These are phyloP conservation scores for Phytopythium mirpurense DNA, from an alignment of 352 stramenopile genomes.

Conservation along the genomic window DNA sequence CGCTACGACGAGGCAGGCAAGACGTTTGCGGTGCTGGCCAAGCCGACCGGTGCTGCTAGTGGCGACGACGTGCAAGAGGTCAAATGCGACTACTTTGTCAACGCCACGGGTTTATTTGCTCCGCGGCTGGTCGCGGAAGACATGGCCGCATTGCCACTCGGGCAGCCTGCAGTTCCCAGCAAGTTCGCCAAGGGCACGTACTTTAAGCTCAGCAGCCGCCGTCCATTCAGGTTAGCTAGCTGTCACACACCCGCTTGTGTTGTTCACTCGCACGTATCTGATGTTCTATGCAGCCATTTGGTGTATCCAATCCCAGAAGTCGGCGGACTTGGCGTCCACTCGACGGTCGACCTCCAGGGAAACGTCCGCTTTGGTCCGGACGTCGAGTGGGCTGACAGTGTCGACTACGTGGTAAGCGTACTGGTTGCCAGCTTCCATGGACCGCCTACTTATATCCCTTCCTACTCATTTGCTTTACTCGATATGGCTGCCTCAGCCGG, in stretches of 20 bases:
- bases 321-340: slow-evolving; percentile 94
- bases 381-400: slow-evolving; percentile 91
- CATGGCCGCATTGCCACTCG: not conserved
- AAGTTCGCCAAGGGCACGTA: slow-evolving; percentile 96
- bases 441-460: not conserved
- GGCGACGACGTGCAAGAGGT: slow-evolving; percentile 46
- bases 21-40: slow-evolving; percentile 28
- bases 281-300: slow-evolving; percentile 51
- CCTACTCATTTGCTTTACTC: not conserved
- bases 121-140: slow-evolving; percentile 35
- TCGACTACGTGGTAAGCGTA: slow-evolving; percentile 78
- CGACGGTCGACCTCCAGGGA: slow-evolving; percentile 92
- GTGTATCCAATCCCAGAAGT: slow-evolving; percentile 95
- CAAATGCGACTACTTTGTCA: slow-evolving; percentile 90
- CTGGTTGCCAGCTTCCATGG: not conserved
- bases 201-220: slow-evolving; percentile 77
- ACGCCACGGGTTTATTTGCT: slow-evolving; percentile 87
- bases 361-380: slow-evolving; percentile 95
- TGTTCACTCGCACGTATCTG: not conserved
- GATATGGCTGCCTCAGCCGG: slow-evolving; percentile 20
- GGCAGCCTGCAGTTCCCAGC: slow-evolving; percentile 31
- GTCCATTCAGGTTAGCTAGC: slow-evolving; percentile 45
- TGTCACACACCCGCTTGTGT: slow-evolving; percentile 1
- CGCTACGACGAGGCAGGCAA: slow-evolving; percentile 22
- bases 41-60: slow-evolving; percentile 22